phyloP scores from a whole-genome alignment of 1,284 basidiomycete species.

The Singerocomus rubriflavus region DNA sequence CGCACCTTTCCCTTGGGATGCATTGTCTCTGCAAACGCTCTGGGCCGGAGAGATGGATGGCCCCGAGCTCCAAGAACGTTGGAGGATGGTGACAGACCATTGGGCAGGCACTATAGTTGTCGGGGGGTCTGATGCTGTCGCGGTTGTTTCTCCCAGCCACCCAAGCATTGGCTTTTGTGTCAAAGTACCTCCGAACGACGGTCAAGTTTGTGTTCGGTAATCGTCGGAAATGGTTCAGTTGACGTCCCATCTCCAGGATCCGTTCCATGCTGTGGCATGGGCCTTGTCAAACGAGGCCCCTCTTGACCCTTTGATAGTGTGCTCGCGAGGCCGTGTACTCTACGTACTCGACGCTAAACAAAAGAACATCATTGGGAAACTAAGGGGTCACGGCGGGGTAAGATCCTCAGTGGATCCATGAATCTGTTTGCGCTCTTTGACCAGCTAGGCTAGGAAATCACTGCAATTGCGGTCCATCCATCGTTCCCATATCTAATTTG shows the following conservation, averaged over 20 bases:
- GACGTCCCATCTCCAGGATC: constrained; percentile 11
- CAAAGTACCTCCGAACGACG: constrained; percentile 20
- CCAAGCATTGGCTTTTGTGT: constrained; percentile 35
- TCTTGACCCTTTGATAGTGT: constrained; percentile 53
- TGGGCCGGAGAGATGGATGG: constrained; percentile 44
- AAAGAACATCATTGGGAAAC: constrained; percentile 40
- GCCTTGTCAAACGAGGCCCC: constrained; percentile 43
- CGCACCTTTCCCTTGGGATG: constrained; percentile 59
- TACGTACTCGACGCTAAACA: constrained; percentile 49
- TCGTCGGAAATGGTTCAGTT: constrained; percentile 1
- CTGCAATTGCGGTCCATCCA: constrained; percentile 62
- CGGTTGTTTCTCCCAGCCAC: constrained; percentile 31
- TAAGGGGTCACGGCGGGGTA: constrained; percentile 71
- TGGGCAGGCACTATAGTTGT: constrained; percentile 50
- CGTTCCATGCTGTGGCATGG: constrained; percentile 50
- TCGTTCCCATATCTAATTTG: constrained; percentile 54
- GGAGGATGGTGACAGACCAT: constrained; percentile 44
- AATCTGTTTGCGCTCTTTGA: constrained; percentile 2
- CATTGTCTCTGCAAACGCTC: constrained; percentile 42
- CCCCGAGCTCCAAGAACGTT: constrained; percentile 35
- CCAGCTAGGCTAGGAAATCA: constrained; percentile 51
- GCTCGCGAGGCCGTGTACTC: constrained; percentile 48
- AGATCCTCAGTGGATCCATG: constrained; percentile 22
- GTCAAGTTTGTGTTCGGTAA: constrained; percentile 17
- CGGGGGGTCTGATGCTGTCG: constrained; percentile 36